phyloP scores from a whole-genome alignment of 106 monocot genomes.

The Alisma plantagoaquatica region DNA sequence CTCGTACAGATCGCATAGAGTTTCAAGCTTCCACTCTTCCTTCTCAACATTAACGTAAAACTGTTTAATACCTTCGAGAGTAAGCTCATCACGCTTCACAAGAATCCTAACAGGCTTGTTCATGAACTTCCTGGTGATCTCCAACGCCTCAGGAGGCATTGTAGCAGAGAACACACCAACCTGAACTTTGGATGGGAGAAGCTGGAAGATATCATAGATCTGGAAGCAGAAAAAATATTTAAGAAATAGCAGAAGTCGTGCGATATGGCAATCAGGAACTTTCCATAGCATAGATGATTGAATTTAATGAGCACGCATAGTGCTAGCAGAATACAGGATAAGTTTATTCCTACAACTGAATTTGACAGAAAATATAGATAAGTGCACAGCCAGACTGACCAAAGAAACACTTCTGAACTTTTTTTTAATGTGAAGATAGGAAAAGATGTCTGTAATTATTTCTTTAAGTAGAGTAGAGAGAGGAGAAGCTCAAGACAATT shows the following conservation, averaged over 20 bases:
- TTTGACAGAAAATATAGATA: too few relatives aligned
- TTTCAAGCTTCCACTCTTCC: slow-evolving; percentile 24
- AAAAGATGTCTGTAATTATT: too few relatives aligned
- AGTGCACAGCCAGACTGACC: too few relatives aligned
- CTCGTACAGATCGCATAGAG: slow-evolving; percentile 22
- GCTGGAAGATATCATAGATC: slow-evolving; percentile 28
- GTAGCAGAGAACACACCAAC: slow-evolving; percentile 25
- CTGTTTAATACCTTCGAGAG: slow-evolving; percentile 24
- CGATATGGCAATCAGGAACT: too few relatives aligned
- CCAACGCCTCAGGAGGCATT: slow-evolving; percentile 22
- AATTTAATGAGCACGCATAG: neutral
- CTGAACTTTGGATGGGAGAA: slow-evolving; percentile 19
- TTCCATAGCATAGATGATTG: too few relatives aligned
- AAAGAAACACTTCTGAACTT: too few relatives aligned
- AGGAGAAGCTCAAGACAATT: too few relatives aligned
- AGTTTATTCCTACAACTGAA: neutral
- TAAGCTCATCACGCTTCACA: slow-evolving; percentile 24
- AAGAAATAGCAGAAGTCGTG: too few relatives aligned
- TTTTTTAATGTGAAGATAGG: too few relatives aligned
- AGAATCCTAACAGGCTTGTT: slow-evolving; percentile 25
- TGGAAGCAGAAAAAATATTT: neutral
- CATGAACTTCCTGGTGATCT: slow-evolving; percentile 26
- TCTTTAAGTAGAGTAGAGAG: too few relatives aligned
- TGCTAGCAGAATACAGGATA: neutral
- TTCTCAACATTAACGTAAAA: slow-evolving; percentile 19